Evolutionary conservation across 176 grass and related monocot species (phyloP), one percentile per base, ranked within the genome.

Genomic region (Bolboschoenus planiculmis): DNA sequence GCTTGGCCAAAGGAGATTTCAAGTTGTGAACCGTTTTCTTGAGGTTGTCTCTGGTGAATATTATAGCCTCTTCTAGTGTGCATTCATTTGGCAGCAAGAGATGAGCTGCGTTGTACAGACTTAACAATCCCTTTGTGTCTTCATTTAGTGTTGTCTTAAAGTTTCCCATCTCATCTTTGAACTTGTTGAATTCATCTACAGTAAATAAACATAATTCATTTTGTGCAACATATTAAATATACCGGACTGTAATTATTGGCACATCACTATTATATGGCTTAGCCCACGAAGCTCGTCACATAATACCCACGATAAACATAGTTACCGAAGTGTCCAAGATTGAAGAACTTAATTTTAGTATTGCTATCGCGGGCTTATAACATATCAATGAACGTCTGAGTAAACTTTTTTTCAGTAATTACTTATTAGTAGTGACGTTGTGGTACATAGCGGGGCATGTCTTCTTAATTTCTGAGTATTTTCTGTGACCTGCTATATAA

Each of bases 151-250:
- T 53, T 36, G 7, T 0, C 20, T 16, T 62, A 20, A 89, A 62
- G 1, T 35, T 74, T 46, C 84, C 87, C 11, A 37, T 0, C 1
- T 46, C 73, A 36, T 91, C 75, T 48, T 31, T 86, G 16, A 89
- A 91, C 48, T 89, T 92, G 1, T 60, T 14, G 64, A 92, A 92
- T 24, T 54, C 76, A 20, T 83, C 90, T 89, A 48, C 10, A 30
- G 10, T 31, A 57, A 62, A 27, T 26, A 10, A 29, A 9, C 13
- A 2, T 21, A 59, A 15, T n/a, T 56, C 20, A 56, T 18, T n/a
- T 56, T 15, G 2, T 4, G 20, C 3, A 61, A 11, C 1, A 11
- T 26, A 27, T 27, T 10, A 2, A n/a, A 20, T 18, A 18, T 18
- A 1, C 4, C 0, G 51, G 1, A 18, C 3, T 3, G 42, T 7